These are phyloP conservation scores for Pascua guehoae DNA, from an alignment of 1,284 basidiomycete genomes.

Conservation along the genomic window DNA sequence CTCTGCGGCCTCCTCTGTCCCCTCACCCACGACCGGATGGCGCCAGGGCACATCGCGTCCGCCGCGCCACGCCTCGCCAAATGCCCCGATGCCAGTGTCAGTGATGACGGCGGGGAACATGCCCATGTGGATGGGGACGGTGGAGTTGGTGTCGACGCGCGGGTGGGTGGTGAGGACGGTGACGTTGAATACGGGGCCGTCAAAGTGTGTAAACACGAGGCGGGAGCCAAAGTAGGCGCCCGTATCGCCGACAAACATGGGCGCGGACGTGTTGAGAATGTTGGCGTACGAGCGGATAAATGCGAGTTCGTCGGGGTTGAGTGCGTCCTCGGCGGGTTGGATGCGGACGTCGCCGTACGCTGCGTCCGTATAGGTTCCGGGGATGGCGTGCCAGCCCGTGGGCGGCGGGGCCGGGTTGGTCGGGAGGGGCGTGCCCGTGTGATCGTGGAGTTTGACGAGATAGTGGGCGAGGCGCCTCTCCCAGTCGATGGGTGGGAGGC, in stretches of 20 bases:
- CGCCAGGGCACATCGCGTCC: too few relatives aligned
- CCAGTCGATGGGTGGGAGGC: constrained; percentile 12
- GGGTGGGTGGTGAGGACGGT: neutral
- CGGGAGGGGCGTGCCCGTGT: too few relatives aligned
- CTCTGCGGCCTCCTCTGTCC: too few relatives aligned
- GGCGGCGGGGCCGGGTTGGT: too few relatives aligned
- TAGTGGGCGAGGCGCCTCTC: constrained; percentile 3
- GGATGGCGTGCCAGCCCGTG: neutral
- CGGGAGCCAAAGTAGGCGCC: constrained; percentile 20
- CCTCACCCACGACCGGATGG: too few relatives aligned
- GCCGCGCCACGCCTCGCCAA: too few relatives aligned
- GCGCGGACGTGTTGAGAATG: neutral
- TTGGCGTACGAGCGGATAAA: neutral
- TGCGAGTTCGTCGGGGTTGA: neutral
- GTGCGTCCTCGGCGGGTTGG: neutral
- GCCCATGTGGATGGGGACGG: too few relatives aligned
- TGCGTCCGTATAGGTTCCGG: constrained; percentile 7
- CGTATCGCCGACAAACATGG: constrained; percentile 10
- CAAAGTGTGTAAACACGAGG: constrained; percentile 25
- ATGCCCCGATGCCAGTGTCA: too few relatives aligned
- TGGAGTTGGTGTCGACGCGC: too few relatives aligned
- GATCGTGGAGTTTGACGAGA: neutral
- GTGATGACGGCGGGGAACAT: too few relatives aligned
- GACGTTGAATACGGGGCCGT: constrained; percentile 10
- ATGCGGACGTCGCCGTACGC: constrained; percentile 17